Percentiles rank a stretch among this genome's conserved stretches.
phyloP scores from a whole-genome alignment of 768 basidiomycete species.

The Lactarius vividus region DNA sequence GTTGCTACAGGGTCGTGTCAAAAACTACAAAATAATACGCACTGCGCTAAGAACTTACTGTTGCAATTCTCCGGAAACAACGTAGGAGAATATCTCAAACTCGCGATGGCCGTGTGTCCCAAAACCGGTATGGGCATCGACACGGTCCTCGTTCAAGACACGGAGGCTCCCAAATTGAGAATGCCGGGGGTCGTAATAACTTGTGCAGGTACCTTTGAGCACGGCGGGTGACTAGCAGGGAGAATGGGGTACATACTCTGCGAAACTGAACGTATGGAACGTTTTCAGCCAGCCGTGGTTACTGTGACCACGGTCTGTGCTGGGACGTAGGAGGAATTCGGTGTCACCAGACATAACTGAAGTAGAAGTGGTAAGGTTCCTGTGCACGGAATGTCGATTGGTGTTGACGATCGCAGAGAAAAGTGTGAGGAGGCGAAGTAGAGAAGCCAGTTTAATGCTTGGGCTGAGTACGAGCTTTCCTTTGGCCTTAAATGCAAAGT shows the following conservation, averaged over 20 bases:
- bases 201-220: not conserved
- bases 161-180: constrained; percentile 66
- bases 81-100: constrained; percentile 90
- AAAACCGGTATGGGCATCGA: constrained; percentile 74
- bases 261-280: constrained; percentile 74
- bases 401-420: not conserved
- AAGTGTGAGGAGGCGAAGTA: not conserved
- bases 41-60: constrained; percentile 52
- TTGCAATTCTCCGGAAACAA: constrained; percentile 74
- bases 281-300: constrained; percentile 60
- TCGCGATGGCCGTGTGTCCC: constrained; percentile 81
- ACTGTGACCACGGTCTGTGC: constrained; percentile 44
- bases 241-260: constrained; percentile 39
- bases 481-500: not conserved
- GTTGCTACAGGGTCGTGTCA: constrained; percentile 45
- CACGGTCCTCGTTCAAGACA: constrained; percentile 92
- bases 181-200: constrained; percentile 9
- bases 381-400: not conserved
- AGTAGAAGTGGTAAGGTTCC: not conserved
- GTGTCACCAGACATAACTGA: constrained; percentile 18
- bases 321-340: constrained; percentile 38
- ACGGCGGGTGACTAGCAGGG: not conserved
- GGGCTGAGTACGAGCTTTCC: not conserved
- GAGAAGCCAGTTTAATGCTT: not conserved
- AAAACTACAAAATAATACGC: not conserved